Percentiles rank a stretch among this genome's conserved stretches.
Conservation (phyloP, 2,329 filamentous ascomycete species). For the Pestalotiopsis sp. region DNA sequence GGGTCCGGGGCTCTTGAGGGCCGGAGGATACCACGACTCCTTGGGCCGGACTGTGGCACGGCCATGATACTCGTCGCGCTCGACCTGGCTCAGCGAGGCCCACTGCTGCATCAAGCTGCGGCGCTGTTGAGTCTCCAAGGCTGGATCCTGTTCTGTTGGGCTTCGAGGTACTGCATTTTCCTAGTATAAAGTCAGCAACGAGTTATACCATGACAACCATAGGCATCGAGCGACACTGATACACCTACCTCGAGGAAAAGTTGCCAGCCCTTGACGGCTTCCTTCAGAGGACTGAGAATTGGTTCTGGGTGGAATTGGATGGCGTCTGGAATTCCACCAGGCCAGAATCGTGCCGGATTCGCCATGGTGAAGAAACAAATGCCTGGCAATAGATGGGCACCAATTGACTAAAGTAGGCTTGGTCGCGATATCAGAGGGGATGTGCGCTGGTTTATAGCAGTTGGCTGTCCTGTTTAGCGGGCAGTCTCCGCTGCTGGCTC, state of each 20-base stretch:
- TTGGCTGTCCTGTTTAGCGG: background rate
- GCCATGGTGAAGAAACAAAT: background rate
- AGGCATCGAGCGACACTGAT: background rate
- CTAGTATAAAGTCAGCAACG: background rate
- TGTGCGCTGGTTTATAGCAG: background rate
- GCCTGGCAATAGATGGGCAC: background rate
- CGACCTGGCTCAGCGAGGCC: background rate
- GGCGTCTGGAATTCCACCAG: background rate
- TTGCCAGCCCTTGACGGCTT: conserved; percentile 1
- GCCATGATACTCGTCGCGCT: background rate
- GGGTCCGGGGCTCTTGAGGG: background rate
- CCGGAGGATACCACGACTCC: background rate
- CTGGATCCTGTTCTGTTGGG: background rate
- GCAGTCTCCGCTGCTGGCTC: background rate
- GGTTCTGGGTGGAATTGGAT: background rate
- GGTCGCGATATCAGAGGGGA: background rate
- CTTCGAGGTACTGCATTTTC: background rate
- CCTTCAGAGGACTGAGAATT: background rate
- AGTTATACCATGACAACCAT: background rate
- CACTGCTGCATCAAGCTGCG: background rate
- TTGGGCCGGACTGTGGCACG: background rate
- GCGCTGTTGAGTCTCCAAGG: background rate
- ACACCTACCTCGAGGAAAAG: background rate
- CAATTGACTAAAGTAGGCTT: background rate
- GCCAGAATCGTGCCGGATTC: background rate